phyloP scores from a whole-genome alignment of 164 flowering plant genomes.

The Platanus orientalis region DNA sequence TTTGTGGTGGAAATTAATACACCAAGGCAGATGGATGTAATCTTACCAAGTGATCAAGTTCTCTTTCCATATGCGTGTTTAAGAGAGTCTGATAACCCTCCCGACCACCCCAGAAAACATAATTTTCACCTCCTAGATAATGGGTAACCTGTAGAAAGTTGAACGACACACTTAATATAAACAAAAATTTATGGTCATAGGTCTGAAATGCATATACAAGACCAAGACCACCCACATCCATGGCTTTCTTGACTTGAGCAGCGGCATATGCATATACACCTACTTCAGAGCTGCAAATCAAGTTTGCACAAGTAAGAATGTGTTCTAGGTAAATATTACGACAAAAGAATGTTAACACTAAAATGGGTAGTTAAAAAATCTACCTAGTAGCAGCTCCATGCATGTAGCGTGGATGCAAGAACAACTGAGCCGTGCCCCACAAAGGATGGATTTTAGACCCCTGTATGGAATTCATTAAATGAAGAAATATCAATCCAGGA shows the following conservation, averaged over 20 bases:
- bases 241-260: conserved; percentile 98
- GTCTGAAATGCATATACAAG: background rate
- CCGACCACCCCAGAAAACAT: conserved; percentile 98
- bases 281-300: conserved; percentile 66
- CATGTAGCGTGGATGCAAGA: conserved; percentile 95
- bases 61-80: conserved; percentile 96
- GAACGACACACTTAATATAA: background rate
- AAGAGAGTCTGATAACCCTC: conserved; percentile 93
- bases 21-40: background rate
- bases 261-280: conserved; percentile 91
- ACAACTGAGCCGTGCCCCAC: conserved; percentile 98
- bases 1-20: background rate
- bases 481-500: too few relatives aligned
- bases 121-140: conserved; percentile 94
- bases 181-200: background rate
- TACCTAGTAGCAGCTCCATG: conserved; percentile 99
- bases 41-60: conserved; percentile 84
- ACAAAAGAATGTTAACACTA: background rate
- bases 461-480: conserved; percentile 24
- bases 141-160: conserved; percentile 68
- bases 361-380: background rate
- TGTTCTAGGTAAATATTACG: background rate
- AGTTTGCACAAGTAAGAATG: background rate
- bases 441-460: conserved; percentile 67
- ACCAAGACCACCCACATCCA: conserved; percentile 54